phyloP scores from a whole-genome alignment of 768 basidiomycete genomes.

The Boletus subcaerulescens region DNA sequence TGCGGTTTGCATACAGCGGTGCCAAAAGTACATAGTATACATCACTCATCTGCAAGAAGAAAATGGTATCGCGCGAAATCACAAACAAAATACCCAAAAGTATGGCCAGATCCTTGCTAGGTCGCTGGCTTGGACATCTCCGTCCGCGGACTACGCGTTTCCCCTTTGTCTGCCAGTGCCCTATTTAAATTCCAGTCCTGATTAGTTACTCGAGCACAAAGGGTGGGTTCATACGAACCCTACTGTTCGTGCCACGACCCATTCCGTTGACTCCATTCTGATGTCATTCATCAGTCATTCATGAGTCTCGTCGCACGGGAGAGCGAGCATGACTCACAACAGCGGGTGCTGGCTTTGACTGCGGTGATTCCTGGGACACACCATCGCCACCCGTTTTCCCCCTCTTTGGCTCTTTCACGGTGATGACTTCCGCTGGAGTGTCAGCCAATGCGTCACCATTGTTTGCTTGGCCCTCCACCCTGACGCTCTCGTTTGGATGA shows the following conservation, averaged over 20 bases:
- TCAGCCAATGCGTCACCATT: not conserved
- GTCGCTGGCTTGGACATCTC: too few relatives aligned
- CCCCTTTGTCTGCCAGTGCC: not conserved
- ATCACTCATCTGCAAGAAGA: too few relatives aligned
- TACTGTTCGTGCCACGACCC: not conserved
- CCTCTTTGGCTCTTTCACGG: not conserved
- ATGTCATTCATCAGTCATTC: not conserved
- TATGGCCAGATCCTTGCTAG: too few relatives aligned
- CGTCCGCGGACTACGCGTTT: not conserved
- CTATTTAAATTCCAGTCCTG: too few relatives aligned
- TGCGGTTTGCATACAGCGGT: too few relatives aligned
- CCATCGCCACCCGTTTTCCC: not conserved
- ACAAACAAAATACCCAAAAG: too few relatives aligned
- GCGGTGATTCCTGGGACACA: not conserved
- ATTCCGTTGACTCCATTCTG: not conserved
- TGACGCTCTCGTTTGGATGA: slow-evolving; percentile 1
- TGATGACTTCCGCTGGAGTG: not conserved
- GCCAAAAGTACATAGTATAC: too few relatives aligned
- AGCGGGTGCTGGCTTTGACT: not conserved
- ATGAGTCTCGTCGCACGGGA: not conserved
- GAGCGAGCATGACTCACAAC: slow-evolving; percentile 2
- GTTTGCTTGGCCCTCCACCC: slow-evolving; percentile 4
- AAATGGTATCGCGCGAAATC: too few relatives aligned
- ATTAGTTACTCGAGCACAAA: not conserved
- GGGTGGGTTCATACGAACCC: not conserved